A percentile compares a stretch with the other conserved stretches of the same genome.
Evolutionary conservation across 331 rosid species (phyloP).

Genomic region (Malus hybrid): DNA sequence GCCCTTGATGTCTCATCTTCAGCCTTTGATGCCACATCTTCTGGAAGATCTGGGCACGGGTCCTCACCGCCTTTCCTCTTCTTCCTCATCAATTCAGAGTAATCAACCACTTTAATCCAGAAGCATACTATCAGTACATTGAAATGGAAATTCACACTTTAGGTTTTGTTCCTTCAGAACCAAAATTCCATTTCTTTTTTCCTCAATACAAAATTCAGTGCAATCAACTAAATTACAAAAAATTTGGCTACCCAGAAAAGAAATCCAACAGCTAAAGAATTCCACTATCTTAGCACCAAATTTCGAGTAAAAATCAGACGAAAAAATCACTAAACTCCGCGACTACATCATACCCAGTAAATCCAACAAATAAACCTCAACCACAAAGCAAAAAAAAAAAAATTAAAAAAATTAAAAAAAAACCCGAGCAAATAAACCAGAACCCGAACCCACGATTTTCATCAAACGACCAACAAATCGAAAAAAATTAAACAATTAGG

Average conservation of each 20-base stretch:
- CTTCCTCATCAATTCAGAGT: conserved; percentile 71
- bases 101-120: conserved; percentile 12
- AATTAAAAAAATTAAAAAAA: not conserved
- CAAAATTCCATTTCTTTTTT: not conserved
- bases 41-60: conserved; percentile 30
- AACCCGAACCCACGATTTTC: not conserved
- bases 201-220: not conserved
- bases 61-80: conserved; percentile 91
- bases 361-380: not conserved
- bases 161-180: conserved; percentile 15
- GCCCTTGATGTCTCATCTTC: conserved; percentile 27
- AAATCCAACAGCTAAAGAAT: not conserved
- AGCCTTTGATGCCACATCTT: conserved; percentile 22
- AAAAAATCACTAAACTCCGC: not conserved
- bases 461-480: not conserved
- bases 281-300: not conserved
- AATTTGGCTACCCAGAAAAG: not conserved
- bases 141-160: conserved; percentile 2
- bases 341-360: conserved; percentile 1
- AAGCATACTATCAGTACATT: conserved; percentile 12
- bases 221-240: not conserved
- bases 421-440: not conserved
- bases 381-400: not conserved
- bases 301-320: not conserved
- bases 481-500: not conserved